Evolutionary conservation across 2,329 filamentous ascomycete species (phyloP).

Genomic region (Zalaria obscura): DNA sequence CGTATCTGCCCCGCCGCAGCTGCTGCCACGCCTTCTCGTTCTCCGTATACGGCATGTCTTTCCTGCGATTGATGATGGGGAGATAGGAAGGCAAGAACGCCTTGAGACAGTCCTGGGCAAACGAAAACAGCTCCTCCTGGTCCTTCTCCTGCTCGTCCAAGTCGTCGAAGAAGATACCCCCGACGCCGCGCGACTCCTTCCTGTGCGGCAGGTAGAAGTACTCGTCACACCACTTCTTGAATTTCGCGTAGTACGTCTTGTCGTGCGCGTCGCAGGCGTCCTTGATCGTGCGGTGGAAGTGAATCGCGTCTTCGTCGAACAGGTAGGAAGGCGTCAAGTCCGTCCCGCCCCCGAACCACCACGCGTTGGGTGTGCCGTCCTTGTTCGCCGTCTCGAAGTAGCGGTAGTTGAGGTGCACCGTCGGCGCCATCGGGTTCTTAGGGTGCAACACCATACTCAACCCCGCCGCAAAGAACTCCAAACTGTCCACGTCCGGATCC

Average conservation of each 20-base stretch:
- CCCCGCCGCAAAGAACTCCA: constrained; percentile 92
- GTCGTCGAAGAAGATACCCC: constrained; percentile 98
- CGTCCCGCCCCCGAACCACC: constrained; percentile 97
- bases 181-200: constrained; percentile 71
- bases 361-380: constrained; percentile 68
- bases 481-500: constrained; percentile 59
- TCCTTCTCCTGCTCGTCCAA: constrained; percentile 77
- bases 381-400: constrained; percentile 94
- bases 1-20: constrained; percentile 82
- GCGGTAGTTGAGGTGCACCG: constrained; percentile 94
- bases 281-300: constrained; percentile 92
- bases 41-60: constrained; percentile 80
- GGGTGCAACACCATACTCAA: constrained; percentile 89
- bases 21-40: constrained; percentile 95
- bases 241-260: constrained; percentile 77
- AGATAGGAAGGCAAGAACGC: constrained; percentile 85
- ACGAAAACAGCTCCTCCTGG: constrained; percentile 79
- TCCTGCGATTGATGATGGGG: constrained; percentile 75
- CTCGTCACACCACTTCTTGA: constrained; percentile 97
- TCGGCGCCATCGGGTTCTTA: constrained; percentile 90
- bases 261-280: constrained; percentile 87
- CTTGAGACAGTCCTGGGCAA: constrained; percentile 69
- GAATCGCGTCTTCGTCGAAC: constrained; percentile 91
- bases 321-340: constrained; percentile 89
- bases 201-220: constrained; percentile 95